Conservation (phyloP, 179 eudicot species). For the Silene noctiflora region DNA sequence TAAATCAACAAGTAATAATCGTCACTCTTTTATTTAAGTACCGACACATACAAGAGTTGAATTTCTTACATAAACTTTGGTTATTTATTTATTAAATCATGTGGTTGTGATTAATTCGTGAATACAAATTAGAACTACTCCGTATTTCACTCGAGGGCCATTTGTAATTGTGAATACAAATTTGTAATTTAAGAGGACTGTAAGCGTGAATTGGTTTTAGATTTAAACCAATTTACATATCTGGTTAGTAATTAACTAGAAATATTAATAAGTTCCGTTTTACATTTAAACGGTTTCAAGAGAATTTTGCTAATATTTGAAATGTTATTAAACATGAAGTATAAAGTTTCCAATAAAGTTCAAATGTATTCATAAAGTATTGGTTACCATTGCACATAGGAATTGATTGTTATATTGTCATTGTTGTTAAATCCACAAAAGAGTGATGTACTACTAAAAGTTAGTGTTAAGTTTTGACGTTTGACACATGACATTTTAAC, state of each 20-base stretch:
- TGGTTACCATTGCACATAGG: neutral
- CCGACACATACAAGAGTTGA: neutral
- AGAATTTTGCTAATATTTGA: too few species aligned
- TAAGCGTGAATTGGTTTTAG: too few species aligned
- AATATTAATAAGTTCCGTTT: too few species aligned
- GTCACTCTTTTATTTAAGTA: neutral
- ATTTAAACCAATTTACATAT: too few species aligned
- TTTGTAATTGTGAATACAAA: too few species aligned
- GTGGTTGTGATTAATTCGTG: neutral
- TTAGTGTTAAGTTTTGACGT: neutral
- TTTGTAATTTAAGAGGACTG: too few species aligned
- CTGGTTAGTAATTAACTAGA: too few species aligned
- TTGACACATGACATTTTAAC: neutral
- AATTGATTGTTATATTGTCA: neutral
- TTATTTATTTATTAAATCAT: neutral
- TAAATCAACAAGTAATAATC: neutral
- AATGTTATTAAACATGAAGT: too few species aligned
- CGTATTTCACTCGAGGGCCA: too few species aligned
- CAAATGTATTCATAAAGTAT: neutral
- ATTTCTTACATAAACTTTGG: neutral
- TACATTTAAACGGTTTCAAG: too few species aligned
- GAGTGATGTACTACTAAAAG: neutral
- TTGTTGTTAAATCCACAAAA: neutral
- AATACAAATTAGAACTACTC: too few species aligned
- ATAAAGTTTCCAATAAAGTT: too few species aligned